Base-by-base conservation (phyloP, 2,329 filamentous ascomycete genomes). In the Arthrobotrys pseudoclavata region DNA sequence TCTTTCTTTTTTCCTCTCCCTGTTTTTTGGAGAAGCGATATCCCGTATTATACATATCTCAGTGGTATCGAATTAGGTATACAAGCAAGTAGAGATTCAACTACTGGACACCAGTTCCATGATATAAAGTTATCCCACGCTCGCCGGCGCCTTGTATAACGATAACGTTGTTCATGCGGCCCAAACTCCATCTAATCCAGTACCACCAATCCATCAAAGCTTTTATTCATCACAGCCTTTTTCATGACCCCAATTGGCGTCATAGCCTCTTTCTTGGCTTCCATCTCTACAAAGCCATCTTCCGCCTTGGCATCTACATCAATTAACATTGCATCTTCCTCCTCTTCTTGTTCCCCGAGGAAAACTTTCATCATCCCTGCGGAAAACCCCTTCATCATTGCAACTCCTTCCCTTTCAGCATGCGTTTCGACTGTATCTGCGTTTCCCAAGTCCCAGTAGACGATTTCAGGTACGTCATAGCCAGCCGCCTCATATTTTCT, bases 381-480 rank as follows among this genome's bases (percentile, higher is more conserved):
- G n/a, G 89, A 79, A 78, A 89, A 89, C 7, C 87, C 85, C 83
- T 88, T 89, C 79, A 90, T 82, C 86, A 88, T 85, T 0, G 84
- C 87, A 83, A 88, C 88, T 1, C 86, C 87, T 82, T 89, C 89
- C 0, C 87, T 87, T 66, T 84, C 86, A n/a, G 89, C 86, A 26
- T 89, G 80, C 45, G 84, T 84, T 3, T 86, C 87, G 24, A 86
- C 86, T 42, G 82, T 74, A 62, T 87, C 83, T 29, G 80, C 82
- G 0, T 84, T 86, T 0, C 87, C 87, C 18, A 89, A 83, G 80
- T 89, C 89, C 88, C 88, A 89, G 81, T 88, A 89, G 2, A 90
- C 83, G n/a, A 90, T 82, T 81, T 88, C 85, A 0, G 88, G 88
- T 82, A 89, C 84, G 69, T 88, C 85, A 79, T 90, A 90, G 0